Conservation (phyloP, 371 early-diverging fungal genomes). For the Circinella minor region DNA sequence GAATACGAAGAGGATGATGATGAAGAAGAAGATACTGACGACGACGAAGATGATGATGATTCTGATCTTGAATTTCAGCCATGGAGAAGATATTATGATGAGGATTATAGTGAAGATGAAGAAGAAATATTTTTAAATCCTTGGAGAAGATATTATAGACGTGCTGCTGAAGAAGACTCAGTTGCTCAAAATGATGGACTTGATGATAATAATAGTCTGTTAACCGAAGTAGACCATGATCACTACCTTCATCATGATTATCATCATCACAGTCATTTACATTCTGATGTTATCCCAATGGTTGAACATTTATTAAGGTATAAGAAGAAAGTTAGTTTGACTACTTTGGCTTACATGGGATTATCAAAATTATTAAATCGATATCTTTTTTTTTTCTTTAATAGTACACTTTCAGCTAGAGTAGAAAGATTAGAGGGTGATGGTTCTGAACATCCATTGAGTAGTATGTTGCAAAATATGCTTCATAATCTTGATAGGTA, state of each 20-base stretch:
- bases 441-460: neutral
- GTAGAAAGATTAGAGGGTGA: neutral
- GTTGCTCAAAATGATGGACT: too few species aligned
- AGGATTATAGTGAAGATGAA: neutral
- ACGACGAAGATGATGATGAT: neutral
- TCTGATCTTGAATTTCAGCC: neutral
- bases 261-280: neutral
- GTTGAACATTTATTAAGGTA: neutral
- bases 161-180: neutral
- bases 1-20: neutral
- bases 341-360: neutral
- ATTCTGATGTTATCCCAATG: neutral
- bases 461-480: neutral
- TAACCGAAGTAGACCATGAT: neutral
- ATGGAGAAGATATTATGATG: neutral
- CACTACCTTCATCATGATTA: neutral
- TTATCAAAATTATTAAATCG: neutral
- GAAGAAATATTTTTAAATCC: neutral
- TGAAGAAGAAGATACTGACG: neutral
- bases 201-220: neutral
- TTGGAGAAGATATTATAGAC: constrained; percentile 5
- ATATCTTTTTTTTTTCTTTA: too few species aligned
- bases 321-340: neutral
- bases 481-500: neutral
- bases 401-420: too few species aligned